Conservation (phyloP, 768 basidiomycete genomes). For the Tubosaeta sp. region DNA sequence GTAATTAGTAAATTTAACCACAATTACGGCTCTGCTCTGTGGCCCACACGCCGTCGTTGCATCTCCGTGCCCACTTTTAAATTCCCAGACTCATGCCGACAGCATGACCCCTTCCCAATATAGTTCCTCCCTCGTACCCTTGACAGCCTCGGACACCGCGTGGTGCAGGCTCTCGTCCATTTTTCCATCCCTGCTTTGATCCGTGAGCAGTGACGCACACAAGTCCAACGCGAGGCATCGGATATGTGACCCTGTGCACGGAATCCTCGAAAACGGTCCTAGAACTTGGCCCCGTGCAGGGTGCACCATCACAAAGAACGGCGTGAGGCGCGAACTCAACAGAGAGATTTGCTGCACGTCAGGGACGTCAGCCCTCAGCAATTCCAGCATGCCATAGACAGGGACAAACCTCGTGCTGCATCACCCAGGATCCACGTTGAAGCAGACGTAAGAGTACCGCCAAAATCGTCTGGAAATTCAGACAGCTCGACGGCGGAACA, state of each 20-base stretch:
- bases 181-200: constrained; percentile 9
- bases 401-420: constrained; percentile 41
- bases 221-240: constrained; percentile 65
- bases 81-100: neutral
- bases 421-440: constrained; percentile 50
- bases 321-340: constrained; percentile 59
- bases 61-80: neutral
- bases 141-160: constrained; percentile 26
- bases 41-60: neutral
- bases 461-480: constrained; percentile 44
- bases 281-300: constrained; percentile 64
- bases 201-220: constrained; percentile 33
- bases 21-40: neutral
- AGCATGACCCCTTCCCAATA: constrained; percentile 26
- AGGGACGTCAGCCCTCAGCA: constrained; percentile 11
- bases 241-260: constrained; percentile 33
- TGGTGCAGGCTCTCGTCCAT: constrained; percentile 15
- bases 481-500: constrained; percentile 4
- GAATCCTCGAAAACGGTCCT: constrained; percentile 79
- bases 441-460: constrained; percentile 57
- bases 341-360: constrained; percentile 41
- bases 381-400: neutral
- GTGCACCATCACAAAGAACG: constrained; percentile 79
- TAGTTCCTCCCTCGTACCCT: constrained; percentile 22
- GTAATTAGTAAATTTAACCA: constrained; percentile 8